Percentiles rank a stretch among this genome's conserved stretches.
These are phyloP conservation scores for Barnettozyma pratensis DNA, from an alignment of 805 yeast species.

Conservation along the genomic window DNA sequence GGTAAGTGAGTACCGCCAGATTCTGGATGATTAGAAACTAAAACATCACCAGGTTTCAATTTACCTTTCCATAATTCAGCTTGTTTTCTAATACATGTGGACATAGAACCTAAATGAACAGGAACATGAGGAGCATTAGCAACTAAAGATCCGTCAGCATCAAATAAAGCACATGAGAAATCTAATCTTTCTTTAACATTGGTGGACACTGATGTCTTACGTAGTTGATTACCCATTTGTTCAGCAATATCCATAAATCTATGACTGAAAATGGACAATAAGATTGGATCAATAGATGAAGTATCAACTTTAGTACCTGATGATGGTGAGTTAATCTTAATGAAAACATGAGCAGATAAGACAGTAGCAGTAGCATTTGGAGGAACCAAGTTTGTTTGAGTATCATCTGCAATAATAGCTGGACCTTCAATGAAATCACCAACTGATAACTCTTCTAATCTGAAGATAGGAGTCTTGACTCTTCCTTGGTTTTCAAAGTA, in stretches of 20 bases:
- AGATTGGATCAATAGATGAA: slow-evolving; percentile 55
- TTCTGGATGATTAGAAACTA: slow-evolving; percentile 76
- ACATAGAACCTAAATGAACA: slow-evolving; percentile 83
- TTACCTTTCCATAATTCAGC: slow-evolving; percentile 59
- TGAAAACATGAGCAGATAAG: slow-evolving; percentile 56
- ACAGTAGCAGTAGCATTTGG: slow-evolving; percentile 55
- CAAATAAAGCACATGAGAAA: slow-evolving; percentile 81
- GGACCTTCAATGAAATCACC: slow-evolving; percentile 65
- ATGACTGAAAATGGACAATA: slow-evolving; percentile 73
- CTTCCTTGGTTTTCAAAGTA: slow-evolving; percentile 49
- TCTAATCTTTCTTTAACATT: slow-evolving; percentile 82
- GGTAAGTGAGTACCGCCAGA: slow-evolving; percentile 87
- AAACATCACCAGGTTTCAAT: slow-evolving; percentile 66
- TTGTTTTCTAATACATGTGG: slow-evolving; percentile 69
- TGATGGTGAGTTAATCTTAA: slow-evolving; percentile 26
- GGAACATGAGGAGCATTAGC: slow-evolving; percentile 91
- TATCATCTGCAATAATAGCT: slow-evolving; percentile 70
- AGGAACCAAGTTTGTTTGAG: slow-evolving; percentile 73
- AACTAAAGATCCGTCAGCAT: slow-evolving; percentile 68
- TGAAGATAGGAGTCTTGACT: slow-evolving; percentile 47
- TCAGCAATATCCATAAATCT: slow-evolving; percentile 90
- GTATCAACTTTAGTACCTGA: slow-evolving; percentile 25
- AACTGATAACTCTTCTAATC: slow-evolving; percentile 44
- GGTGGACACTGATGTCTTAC: slow-evolving; percentile 75
- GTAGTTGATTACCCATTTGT: slow-evolving; percentile 78